Percentiles rank a stretch among this genome's conserved stretches.
Conservation (phyloP, 2,329 filamentous ascomycete species). For the Rhynchosporium secalis region DNA sequence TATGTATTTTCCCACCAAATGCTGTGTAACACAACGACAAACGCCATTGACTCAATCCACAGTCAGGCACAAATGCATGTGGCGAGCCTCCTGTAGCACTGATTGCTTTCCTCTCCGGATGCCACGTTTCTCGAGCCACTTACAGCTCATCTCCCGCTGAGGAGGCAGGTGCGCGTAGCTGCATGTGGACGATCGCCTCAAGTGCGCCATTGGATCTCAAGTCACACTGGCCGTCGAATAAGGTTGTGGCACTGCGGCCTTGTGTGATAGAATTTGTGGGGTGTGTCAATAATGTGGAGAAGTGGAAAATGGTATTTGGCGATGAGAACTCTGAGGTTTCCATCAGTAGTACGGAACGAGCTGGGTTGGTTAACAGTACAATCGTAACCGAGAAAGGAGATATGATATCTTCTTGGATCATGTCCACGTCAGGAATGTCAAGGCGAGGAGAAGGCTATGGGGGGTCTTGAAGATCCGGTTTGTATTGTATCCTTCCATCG, state of each 20-base stretch:
- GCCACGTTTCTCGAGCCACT: constrained; percentile 30
- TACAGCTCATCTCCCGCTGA: constrained; percentile 24
- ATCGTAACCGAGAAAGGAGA: background rate
- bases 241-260: constrained; percentile 10
- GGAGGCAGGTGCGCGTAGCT: constrained; percentile 19
- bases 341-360: constrained; percentile 12
- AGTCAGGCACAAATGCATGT: constrained; percentile 28
- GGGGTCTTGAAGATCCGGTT: constrained; percentile 5
- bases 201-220: constrained; percentile 21
- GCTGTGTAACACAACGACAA: background rate
- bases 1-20: background rate
- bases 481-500: constrained; percentile 13
- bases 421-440: constrained; percentile 9
- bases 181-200: constrained; percentile 24
- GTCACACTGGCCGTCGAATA: constrained; percentile 11
- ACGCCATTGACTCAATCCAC: constrained; percentile 6
- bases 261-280: constrained; percentile 16
- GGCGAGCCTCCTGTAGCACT: background rate
- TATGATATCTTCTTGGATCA: constrained; percentile 1
- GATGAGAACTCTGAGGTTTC: constrained; percentile 14
- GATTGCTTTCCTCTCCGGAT: constrained; percentile 26
- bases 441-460: constrained; percentile 7
- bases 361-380: background rate
- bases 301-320: constrained; percentile 15
- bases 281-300: constrained; percentile 20